Evolutionary conservation across 139 green algal genomes (phyloP).

Genomic region (Micractinium sp.): DNA sequence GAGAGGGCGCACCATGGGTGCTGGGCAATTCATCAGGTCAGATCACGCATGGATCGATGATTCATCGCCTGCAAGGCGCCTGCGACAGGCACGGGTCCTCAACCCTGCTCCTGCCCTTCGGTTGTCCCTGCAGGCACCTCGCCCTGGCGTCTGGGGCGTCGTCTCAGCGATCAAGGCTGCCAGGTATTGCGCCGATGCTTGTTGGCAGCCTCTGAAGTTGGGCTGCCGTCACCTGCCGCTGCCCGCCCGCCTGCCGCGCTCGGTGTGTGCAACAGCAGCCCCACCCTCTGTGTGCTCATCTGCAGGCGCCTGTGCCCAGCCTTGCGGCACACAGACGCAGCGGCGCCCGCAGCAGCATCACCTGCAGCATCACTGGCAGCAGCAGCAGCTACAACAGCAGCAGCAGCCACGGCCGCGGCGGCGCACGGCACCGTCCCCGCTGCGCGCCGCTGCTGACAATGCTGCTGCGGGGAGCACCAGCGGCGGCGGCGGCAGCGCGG

Average conservation of each 20-base stretch:
- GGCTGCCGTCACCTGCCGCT: too few species aligned
- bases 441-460: not conserved
- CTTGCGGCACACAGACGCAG: too few species aligned
- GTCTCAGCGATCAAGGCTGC: not conserved
- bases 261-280: too few species aligned
- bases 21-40: too few species aligned
- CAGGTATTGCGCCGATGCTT: not conserved
- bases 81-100: not conserved
- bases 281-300: not conserved
- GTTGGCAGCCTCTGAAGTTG: not conserved
- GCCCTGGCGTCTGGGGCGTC: not conserved
- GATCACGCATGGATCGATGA: too few species aligned
- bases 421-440: not conserved
- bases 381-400: not conserved
- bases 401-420: not conserved
- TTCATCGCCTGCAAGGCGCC: too few species aligned
- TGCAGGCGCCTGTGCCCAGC: not conserved
- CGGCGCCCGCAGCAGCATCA: constrained; percentile 6
- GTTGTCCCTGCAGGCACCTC: not conserved
- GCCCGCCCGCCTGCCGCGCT: too few species aligned
- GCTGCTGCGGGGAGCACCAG: not conserved
- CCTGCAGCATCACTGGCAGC: not conserved
- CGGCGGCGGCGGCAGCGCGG: not conserved
- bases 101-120: not conserved
- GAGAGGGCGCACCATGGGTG: too few species aligned